phyloP scores from a whole-genome alignment of 1,139 yeast species.

The Magnusiomyces fungicola region DNA sequence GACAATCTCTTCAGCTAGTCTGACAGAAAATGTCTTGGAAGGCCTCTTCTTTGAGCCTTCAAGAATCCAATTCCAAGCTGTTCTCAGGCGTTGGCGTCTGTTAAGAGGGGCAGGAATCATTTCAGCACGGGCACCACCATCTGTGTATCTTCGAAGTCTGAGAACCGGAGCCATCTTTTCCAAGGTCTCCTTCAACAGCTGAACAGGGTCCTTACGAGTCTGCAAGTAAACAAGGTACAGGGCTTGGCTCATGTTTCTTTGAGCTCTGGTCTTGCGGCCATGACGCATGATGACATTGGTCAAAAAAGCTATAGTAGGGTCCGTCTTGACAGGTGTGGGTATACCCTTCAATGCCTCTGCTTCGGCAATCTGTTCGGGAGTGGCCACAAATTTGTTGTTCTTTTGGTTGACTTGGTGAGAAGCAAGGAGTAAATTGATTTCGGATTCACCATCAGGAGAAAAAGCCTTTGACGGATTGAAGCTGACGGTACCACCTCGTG shows the following conservation, averaged over 20 bases:
- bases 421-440: slow-evolving; percentile 23
- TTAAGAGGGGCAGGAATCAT: slow-evolving; percentile 79
- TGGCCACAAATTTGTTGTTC: slow-evolving; percentile 36
- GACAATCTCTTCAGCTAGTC: slow-evolving; percentile 84
- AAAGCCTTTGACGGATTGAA: slow-evolving; percentile 28
- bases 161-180: slow-evolving; percentile 84
- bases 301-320: slow-evolving; percentile 68
- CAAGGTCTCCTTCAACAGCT: slow-evolving; percentile 61
- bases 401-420: slow-evolving; percentile 15
- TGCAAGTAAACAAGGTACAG: slow-evolving; percentile 71
- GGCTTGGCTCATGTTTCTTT: slow-evolving; percentile 65
- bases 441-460: slow-evolving; percentile 27
- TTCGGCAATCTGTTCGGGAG: slow-evolving; percentile 52
- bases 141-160: slow-evolving; percentile 66
- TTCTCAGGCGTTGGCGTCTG: slow-evolving; percentile 74
- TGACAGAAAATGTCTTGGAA: slow-evolving; percentile 73
- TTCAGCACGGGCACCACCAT: slow-evolving; percentile 77
- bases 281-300: slow-evolving; percentile 87
- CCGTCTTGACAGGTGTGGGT: slow-evolving; percentile 56
- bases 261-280: slow-evolving; percentile 82
- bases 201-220: slow-evolving; percentile 69
- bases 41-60: slow-evolving; percentile 78
- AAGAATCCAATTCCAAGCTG: slow-evolving; percentile 83
- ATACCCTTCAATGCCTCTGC: slow-evolving; percentile 43
- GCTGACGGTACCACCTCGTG: slow-evolving; percentile 28